Evolutionary conservation across 768 basidiomycete species (phyloP).

Genomic region (Leccinum uliginosum): DNA sequence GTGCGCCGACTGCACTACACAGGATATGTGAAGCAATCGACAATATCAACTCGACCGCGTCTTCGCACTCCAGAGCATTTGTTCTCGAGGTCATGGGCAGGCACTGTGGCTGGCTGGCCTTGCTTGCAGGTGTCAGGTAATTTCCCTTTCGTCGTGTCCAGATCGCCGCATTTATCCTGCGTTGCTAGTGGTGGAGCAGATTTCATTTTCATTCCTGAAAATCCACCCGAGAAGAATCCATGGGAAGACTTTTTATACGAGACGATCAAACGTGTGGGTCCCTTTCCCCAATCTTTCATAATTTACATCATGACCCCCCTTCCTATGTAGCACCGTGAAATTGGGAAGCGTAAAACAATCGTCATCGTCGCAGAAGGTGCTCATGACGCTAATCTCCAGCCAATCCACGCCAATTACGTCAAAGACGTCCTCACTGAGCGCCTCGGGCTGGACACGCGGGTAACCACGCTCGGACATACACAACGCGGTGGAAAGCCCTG

Average conservation of each 20-base stretch:
- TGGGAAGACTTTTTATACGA: conserved; percentile 95
- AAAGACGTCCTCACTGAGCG: conserved; percentile 84
- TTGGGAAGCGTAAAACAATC: conserved; percentile 97
- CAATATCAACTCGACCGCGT: conserved; percentile 95
- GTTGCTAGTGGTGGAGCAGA: conserved; percentile 77
- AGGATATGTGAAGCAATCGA: conserved; percentile 98
- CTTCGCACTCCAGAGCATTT: conserved; percentile 94
- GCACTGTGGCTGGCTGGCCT: conserved; percentile 98
- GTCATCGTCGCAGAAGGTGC: conserved; percentile 98
- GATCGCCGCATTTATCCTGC: conserved; percentile 7
- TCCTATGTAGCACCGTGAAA: conserved; percentile 67
- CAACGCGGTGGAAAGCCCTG: conserved; percentile 94
- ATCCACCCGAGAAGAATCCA: conserved; percentile 67
- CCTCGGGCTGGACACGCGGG: conserved; percentile 89
- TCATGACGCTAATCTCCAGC: conserved; percentile 79
- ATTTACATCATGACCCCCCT: neutral
- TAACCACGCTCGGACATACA: conserved; percentile 95
- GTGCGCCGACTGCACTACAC: conserved; percentile 91
- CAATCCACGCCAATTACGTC: conserved; percentile 89
- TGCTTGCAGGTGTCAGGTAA: conserved; percentile 87
- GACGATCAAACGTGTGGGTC: conserved; percentile 68
- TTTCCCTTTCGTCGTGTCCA: conserved; percentile 16
- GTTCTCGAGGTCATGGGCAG: conserved; percentile 99
- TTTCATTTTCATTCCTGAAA: conserved; percentile 96
- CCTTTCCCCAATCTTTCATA: neutral